Base-by-base conservation (phyloP, 139 green algal genomes). In the Chlamydomonas sphaeroides region DNA sequence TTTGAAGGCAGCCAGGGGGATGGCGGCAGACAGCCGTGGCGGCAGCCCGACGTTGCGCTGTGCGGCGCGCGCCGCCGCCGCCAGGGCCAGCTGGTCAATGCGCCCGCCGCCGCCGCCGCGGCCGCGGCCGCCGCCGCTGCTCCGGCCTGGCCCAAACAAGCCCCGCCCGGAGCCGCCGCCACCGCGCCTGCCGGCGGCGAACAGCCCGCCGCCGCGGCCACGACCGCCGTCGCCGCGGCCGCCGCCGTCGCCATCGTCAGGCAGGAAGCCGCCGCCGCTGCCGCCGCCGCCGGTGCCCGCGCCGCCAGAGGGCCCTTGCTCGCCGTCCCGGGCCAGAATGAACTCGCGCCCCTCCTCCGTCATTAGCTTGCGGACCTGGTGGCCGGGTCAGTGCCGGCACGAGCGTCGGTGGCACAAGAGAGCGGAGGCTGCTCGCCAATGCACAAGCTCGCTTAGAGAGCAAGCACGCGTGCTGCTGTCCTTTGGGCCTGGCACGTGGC, bases 271-370 rank as follows among this genome's bases (percentile, higher is more conserved):
- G 33, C 23, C 32, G 72, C 72, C 65, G 72, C 72, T 41, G 11
- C 45, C 33, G 56, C 11, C 21, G 65, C 56, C 28, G 32, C 23
- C 28, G 10, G 8, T 5, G 30, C 38, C 25, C 5, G 33, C 3
- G 42, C 33, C 28, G 53, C 49, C 36, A 10, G 35, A 33, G 7
- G 32, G 11, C 1, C 10, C 65, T 36, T 51, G 36, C 45, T 51
- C 30, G 4, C 39, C 30, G 2, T 93, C 88, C 41, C 57, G 80
- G 18, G 87, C 61, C 86, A 97, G 84, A 20, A 97, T 88, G 70
- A 92, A 97, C 83, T 97, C 91, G n/a, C 89, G 87, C 1, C 70
- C 85, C 6, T 73, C 72, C 69, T 97, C 91, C 0, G 82, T 84
- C 32, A 92, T 92, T 53, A 96, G 91, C 61, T 71, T 80, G n/a